phyloP scores from a whole-genome alignment of 1,284 basidiomycete genomes.

The Cystobasidiaceae sp. region DNA sequence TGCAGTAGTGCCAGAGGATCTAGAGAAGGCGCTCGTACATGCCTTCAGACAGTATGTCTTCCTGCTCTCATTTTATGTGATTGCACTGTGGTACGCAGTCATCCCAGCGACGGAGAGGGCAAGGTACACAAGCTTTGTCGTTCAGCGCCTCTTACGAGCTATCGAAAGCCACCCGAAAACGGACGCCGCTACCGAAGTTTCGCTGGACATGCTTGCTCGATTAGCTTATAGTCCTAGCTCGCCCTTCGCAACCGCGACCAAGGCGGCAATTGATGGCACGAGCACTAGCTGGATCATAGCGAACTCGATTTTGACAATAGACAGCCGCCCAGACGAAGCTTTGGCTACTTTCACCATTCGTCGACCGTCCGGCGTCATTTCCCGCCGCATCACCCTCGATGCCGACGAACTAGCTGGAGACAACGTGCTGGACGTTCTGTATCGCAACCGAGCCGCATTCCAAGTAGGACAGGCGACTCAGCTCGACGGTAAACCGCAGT shows the following conservation, averaged over 20 bases:
- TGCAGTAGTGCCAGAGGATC: slow-evolving; percentile 50
- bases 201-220: slow-evolving; percentile 94
- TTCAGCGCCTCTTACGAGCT: slow-evolving; percentile 77
- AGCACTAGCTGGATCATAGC: slow-evolving; percentile 81
- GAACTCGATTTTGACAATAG: slow-evolving; percentile 78
- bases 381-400: neutral
- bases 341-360: slow-evolving; percentile 87
- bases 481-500: neutral
- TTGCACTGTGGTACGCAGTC: slow-evolving; percentile 93
- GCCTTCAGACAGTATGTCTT: slow-evolving; percentile 93
- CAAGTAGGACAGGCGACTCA: neutral
- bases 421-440: neutral
- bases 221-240: slow-evolving; percentile 63
- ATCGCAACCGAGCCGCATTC: neutral
- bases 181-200: slow-evolving; percentile 90
- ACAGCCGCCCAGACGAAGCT: slow-evolving; percentile 65
- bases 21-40: slow-evolving; percentile 57
- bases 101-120: slow-evolving; percentile 79
- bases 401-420: neutral
- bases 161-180: slow-evolving; percentile 70
- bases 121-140: slow-evolving; percentile 78
- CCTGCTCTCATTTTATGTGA: slow-evolving; percentile 84
- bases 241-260: neutral
- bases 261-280: neutral
- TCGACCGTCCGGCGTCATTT: slow-evolving; percentile 69